Percentiles rank a stretch among this genome's conserved stretches.
These are phyloP conservation scores for Leccinum rimulosum DNA, from an alignment of 768 basidiomycete species.

Conservation along the genomic window DNA sequence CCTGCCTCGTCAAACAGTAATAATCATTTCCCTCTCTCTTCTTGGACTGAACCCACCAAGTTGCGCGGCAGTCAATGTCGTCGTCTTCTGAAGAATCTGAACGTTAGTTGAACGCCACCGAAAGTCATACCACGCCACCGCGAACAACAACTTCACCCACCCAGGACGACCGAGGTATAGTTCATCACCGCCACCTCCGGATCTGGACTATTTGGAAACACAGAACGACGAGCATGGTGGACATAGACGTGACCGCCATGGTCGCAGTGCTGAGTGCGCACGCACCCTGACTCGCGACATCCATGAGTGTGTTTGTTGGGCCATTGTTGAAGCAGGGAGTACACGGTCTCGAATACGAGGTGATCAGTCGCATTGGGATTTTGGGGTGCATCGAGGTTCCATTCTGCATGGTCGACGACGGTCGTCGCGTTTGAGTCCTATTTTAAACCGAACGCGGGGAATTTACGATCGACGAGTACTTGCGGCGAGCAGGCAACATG, in stretches of 20 bases:
- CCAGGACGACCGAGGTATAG: not conserved
- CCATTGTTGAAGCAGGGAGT: conserved; percentile 20
- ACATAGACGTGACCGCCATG: not conserved
- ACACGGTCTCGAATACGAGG: conserved; percentile 25
- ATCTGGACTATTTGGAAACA: not conserved
- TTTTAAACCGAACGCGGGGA: too few species aligned
- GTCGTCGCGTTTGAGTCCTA: too few species aligned
- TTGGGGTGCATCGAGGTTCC: conserved; percentile 15
- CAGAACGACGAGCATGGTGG: not conserved
- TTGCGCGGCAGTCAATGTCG: not conserved
- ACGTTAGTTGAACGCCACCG: not conserved
- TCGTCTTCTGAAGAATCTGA: not conserved
- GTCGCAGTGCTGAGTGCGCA: too few species aligned
- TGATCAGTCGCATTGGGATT: conserved; percentile 26
- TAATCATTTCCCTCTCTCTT: not conserved
- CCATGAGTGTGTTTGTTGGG: too few species aligned
- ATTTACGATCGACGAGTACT: too few species aligned
- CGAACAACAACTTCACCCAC: not conserved
- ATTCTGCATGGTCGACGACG: too few species aligned
- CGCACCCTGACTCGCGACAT: too few species aligned
- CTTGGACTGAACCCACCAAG: not conserved
- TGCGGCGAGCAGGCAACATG: not conserved
- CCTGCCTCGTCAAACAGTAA: not conserved
- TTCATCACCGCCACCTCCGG: not conserved
- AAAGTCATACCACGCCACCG: not conserved